Conservation (phyloP, 1,284 basidiomycete genomes). For the Cutaneotrichosporon sp. region DNA sequence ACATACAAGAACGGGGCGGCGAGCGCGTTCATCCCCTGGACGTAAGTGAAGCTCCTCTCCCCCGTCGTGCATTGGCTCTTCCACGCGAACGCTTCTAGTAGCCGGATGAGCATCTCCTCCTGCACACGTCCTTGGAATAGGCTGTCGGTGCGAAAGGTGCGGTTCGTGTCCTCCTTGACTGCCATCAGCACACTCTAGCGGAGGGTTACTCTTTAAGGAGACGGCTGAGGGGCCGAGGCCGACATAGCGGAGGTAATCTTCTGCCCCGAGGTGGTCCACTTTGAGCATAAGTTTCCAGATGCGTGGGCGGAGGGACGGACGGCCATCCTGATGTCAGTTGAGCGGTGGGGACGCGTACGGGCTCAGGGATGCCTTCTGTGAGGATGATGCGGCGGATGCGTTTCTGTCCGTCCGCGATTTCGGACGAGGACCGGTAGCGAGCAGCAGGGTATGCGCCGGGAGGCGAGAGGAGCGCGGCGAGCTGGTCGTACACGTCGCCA, state of each 20-base stretch:
- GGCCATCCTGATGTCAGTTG: slow-evolving; percentile 27
- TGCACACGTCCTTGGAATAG: slow-evolving; percentile 92
- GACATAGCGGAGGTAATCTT: slow-evolving; percentile 77
- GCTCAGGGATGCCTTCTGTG: slow-evolving; percentile 75
- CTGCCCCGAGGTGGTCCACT: slow-evolving; percentile 70
- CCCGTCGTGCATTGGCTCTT: slow-evolving; percentile 64
- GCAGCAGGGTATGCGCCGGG: slow-evolving; percentile 48
- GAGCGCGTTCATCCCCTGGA: slow-evolving; percentile 98
- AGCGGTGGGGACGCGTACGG: slow-evolving; percentile 26
- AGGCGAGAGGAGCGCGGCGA: slow-evolving; percentile 35
- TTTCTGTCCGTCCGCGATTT: slow-evolving; percentile 74
- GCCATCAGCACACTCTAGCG: not conserved
- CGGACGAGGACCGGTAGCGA: slow-evolving; percentile 61
- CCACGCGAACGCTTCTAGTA: slow-evolving; percentile 97
- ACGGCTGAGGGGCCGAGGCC: slow-evolving; percentile 79
- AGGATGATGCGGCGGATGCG: slow-evolving; percentile 75
- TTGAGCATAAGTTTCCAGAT: slow-evolving; percentile 91
- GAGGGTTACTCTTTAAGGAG: slow-evolving; percentile 72
- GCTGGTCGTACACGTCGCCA: slow-evolving; percentile 31
- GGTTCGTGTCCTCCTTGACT: slow-evolving; percentile 61
- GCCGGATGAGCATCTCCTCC: slow-evolving; percentile 92
- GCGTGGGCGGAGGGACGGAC: slow-evolving; percentile 45
- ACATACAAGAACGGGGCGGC: slow-evolving; percentile 95
- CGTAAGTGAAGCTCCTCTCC: slow-evolving; percentile 62
- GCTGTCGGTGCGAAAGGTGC: slow-evolving; percentile 90